Percentiles rank a stretch among this genome's conserved stretches.
These are phyloP conservation scores for Pichia sp. DNA, from an alignment of 1,139 yeast species.

Conservation along the genomic window DNA sequence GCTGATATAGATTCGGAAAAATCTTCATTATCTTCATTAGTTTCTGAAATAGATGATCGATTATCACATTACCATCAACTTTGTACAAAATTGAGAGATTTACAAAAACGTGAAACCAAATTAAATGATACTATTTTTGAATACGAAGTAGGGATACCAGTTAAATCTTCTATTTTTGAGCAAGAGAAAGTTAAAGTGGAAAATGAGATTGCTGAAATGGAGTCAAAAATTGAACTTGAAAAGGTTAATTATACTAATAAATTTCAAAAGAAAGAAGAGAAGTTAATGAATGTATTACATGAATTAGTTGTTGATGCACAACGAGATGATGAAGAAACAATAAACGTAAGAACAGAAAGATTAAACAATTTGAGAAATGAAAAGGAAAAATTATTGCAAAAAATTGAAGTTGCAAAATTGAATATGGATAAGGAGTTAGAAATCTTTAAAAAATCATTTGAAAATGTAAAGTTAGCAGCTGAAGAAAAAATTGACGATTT, in stretches of 20 bases:
- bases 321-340: constrained; percentile 6
- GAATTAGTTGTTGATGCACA: constrained; percentile 6
- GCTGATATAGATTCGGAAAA: constrained; percentile 9
- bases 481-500: not conserved
- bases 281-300: constrained; percentile 1
- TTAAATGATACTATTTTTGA: constrained; percentile 6
- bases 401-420: constrained; percentile 7
- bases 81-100: constrained; percentile 3
- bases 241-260: constrained; percentile 1
- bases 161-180: constrained; percentile 2
- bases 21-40: not conserved
- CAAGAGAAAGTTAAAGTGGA: not conserved
- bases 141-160: constrained; percentile 12
- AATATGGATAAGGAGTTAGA: constrained; percentile 2
- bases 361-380: constrained; percentile 1
- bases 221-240: not conserved
- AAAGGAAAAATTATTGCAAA: constrained; percentile 1
- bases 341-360: not conserved
- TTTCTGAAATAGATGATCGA: constrained; percentile 3
- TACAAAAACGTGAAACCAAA: constrained; percentile 4
- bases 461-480: not conserved
- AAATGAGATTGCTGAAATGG: not conserved
- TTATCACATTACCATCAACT: constrained; percentile 5
- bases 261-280: constrained; percentile 2
- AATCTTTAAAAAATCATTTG: not conserved